phyloP scores from a whole-genome alignment of 352 stramenopile genomes.

The Pythium aquatile region DNA sequence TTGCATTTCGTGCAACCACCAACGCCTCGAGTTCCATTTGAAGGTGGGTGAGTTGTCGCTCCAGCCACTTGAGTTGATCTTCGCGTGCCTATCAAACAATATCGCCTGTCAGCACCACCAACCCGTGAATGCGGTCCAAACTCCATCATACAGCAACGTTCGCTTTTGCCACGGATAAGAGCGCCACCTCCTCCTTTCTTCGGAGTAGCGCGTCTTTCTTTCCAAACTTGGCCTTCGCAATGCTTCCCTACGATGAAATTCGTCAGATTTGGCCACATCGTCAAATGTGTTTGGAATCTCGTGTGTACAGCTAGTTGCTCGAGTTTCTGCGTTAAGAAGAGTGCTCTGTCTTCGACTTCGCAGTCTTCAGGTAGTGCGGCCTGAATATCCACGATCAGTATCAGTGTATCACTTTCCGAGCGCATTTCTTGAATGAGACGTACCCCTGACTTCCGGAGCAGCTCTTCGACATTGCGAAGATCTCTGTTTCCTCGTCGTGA shows the following conservation, averaged over 20 bases:
- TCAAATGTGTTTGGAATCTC: too few species aligned
- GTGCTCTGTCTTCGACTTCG: slow-evolving; percentile 2
- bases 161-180: not conserved
- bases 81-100: slow-evolving; percentile 8
- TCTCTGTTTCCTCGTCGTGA: not conserved
- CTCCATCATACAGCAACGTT: not conserved
- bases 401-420: not conserved
- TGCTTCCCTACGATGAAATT: not conserved
- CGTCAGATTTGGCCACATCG: not conserved
- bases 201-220: slow-evolving; percentile 6
- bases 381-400: not conserved
- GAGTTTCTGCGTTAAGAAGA: not conserved
- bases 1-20: not conserved
- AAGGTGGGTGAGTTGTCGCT: slow-evolving; percentile 38
- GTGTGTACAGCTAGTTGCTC: not conserved
- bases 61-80: slow-evolving; percentile 42
- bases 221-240: slow-evolving; percentile 2
- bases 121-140: too few species aligned
- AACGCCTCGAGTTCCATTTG: not conserved
- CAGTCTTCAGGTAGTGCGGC: slow-evolving; percentile 10
- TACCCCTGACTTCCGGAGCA: slow-evolving; percentile 14
- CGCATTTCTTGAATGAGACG: not conserved
- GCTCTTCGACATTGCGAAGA: slow-evolving; percentile 11
- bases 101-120: not conserved
- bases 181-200: not conserved